Evolutionary conservation across 148 eudicot genomes (phyloP), one percentile per base, ranked within the genome.

Genomic region (Arbutus unedo): DNA sequence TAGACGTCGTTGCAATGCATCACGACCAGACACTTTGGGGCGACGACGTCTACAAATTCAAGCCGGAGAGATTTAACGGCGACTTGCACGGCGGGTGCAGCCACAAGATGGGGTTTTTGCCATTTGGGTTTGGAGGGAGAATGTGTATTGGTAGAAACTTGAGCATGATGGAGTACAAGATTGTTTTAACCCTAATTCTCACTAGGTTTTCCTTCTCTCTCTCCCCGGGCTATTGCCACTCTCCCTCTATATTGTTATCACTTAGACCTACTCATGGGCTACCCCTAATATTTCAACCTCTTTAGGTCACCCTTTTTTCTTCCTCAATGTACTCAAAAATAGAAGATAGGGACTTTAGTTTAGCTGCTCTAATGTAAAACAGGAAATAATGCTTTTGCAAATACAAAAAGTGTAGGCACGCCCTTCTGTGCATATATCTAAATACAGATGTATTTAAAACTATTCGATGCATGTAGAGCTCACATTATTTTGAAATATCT

Each of bases 121-220:
- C 98, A 6, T 95, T 92, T n/a, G 98, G 98, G 21, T 95, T 95
- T 71, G 98, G 98, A 53, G 98, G 98, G 21, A 89, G 98, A 75
- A 93, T 93, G 98, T 95, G 98, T 79, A 86, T 93, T 25, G 98
- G 98, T 16, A 87, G 90, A 84, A 93, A 91, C 78, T 82, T 89
- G 77, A 87, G 88, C 0, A 41, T 83, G 31, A 92, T 93, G 98
- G 98, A 92, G 87, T 93, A 92, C 83, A 93, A 92, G 88, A 87
- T 94, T 53, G 92, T 93, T 14, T 79, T 94, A 79, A 79, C 89
- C 8, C 41, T 82, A 31, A 87, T 95, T 14, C 90, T 95, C 41
- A 82, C 92, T 31, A 81, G 78, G 72, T 92, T 95, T 59, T 91
- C 96, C 0, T 91, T 93, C 49, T 83, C 95, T 0, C 50, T 94